Evolutionary conservation across 352 stramenopile genomes (phyloP).

Genomic region (Thraustotheca clavata): DNA sequence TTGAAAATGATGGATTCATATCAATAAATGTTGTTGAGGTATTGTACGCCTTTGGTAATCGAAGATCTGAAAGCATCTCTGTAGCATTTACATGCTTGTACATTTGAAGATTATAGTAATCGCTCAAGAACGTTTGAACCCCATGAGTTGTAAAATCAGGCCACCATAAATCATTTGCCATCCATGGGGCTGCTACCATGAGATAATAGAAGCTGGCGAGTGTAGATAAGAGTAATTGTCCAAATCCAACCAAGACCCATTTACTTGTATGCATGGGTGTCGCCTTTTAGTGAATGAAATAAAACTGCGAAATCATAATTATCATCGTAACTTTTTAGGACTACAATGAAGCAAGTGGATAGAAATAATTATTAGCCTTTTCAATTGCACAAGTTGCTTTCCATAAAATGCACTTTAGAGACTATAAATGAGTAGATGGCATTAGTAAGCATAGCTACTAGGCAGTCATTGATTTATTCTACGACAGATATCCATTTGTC

Average conservation of each 20-base stretch:
- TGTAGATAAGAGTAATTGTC: not conserved
- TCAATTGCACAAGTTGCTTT: no score
- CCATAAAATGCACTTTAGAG: no score
- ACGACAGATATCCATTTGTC: no score
- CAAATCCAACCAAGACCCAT: not conserved
- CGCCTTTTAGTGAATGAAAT: not conserved
- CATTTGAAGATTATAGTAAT: not conserved
- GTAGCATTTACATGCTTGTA: not conserved
- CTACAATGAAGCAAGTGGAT: no score
- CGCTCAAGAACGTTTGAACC: constrained; percentile 5
- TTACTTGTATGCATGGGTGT: not conserved
- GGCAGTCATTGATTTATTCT: no score
- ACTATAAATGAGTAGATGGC: no score
- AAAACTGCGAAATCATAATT: not conserved
- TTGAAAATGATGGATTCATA: not conserved
- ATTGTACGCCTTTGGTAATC: not conserved
- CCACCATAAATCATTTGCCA: constrained; percentile 16
- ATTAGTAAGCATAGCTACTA: no score
- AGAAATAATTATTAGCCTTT: no score
- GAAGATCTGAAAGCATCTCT: not conserved
- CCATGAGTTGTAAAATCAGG: not conserved
- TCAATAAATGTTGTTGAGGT: not conserved
- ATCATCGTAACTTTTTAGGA: no score
- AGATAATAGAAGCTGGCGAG: not conserved
- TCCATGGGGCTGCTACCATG: not conserved